Conservation (phyloP, 2,329 filamentous ascomycete genomes). For the Hymenoscyphus albidus region DNA sequence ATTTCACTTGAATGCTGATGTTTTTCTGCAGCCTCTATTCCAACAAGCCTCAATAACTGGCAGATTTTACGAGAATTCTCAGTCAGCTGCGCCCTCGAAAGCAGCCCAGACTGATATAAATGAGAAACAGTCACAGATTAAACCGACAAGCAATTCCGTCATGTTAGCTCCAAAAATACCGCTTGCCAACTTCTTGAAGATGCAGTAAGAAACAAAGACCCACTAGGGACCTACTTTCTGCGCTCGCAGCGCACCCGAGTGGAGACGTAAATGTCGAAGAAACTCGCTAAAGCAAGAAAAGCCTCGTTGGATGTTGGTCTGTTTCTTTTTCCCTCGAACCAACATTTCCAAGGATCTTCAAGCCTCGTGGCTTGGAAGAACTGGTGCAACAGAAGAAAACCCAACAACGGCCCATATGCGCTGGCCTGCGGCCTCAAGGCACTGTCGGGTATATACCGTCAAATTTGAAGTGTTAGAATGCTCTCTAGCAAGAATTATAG, state of each 20-base stretch:
- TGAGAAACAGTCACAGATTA: not conserved
- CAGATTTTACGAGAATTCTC: not conserved
- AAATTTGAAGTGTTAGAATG: not conserved
- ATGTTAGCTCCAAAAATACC: not conserved
- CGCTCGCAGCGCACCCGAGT: slow-evolving; percentile 19
- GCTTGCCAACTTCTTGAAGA: slow-evolving; percentile 5
- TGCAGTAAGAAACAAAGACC: slow-evolving; percentile 19
- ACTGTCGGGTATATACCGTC: not conserved
- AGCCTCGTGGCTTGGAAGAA: slow-evolving; percentile 7
- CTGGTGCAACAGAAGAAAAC: slow-evolving; percentile 7
- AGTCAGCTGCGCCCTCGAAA: not conserved
- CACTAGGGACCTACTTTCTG: slow-evolving; percentile 20
- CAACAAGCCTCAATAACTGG: not conserved
- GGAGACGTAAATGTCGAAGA: slow-evolving; percentile 5
- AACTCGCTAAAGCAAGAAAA: not conserved
- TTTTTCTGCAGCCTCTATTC: not conserved
- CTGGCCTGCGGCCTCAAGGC: slow-evolving; percentile 3
- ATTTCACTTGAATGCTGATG: not conserved
- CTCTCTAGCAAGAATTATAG: not conserved
- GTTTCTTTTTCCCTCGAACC: not conserved
- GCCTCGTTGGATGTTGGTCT: slow-evolving; percentile 9
- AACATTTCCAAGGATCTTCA: slow-evolving; percentile 6
- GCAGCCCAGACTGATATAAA: not conserved
- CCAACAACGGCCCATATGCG: not conserved
- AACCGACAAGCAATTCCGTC: not conserved